Evolutionary conservation across 257 asterid genomes (phyloP).

Genomic region (Misopates orontium): DNA sequence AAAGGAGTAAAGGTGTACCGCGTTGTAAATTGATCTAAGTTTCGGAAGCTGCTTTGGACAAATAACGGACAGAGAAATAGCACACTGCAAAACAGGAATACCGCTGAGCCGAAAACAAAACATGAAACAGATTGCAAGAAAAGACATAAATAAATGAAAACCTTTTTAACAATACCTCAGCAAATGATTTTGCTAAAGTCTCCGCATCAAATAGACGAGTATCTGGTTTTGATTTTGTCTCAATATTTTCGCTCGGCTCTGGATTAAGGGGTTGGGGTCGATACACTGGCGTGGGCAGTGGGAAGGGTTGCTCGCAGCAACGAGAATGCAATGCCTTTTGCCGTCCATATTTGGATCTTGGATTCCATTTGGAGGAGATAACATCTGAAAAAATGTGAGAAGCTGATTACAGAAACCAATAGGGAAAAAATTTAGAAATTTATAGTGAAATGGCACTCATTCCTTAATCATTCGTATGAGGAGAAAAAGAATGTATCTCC

Average conservation of each 20-base stretch:
- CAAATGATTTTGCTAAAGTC: conserved; percentile 73
- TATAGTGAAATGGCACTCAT: too few relatives aligned
- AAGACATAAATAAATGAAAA: not conserved
- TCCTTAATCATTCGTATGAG: too few relatives aligned
- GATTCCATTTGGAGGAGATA: conserved; percentile 54
- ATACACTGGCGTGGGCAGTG: conserved; percentile 75
- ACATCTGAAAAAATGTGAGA: conserved; percentile 58
- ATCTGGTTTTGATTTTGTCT: conserved; percentile 59
- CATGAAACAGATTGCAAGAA: conserved; percentile 14
- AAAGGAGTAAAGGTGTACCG: conserved; percentile 50
- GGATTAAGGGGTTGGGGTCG: conserved; percentile 53
- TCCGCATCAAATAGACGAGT: conserved; percentile 75
- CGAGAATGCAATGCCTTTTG: conserved; percentile 81
- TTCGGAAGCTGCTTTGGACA: conserved; percentile 95
- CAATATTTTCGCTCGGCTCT: conserved; percentile 56
- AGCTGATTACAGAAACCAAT: conserved; percentile 14
- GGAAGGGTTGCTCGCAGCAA: conserved; percentile 93
- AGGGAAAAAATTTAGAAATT: not conserved
- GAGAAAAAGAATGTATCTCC: too few relatives aligned
- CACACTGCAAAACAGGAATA: conserved; percentile 59
- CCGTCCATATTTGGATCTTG: conserved; percentile 67
- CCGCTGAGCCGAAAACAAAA: conserved; percentile 18
- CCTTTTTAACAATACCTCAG: conserved; percentile 55
- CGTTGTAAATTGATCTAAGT: conserved; percentile 72
- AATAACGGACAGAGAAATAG: conserved; percentile 80